Evolutionary conservation across 1,284 basidiomycete species (phyloP), one percentile per base, ranked within the genome.

Genomic region (Ustilago hordei): DNA sequence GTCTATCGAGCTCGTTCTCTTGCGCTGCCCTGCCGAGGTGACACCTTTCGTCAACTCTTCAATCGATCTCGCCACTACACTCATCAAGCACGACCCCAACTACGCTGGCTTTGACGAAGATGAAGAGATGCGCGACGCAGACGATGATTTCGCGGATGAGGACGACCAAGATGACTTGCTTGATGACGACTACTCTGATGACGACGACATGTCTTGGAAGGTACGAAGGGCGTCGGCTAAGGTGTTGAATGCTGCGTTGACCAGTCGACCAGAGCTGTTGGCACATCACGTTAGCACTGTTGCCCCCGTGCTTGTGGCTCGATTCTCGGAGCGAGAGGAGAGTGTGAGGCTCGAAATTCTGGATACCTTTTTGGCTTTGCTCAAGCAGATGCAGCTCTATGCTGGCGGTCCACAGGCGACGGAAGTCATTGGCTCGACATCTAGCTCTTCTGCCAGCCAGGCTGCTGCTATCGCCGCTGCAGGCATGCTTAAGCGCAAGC

Each of bases 171-270:
- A 91, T 19, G 93, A 93, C 78, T 91, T 93, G 17, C 48, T 81
- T 39, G 69, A 78, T 55, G 80, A 84, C 23, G 75, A 78, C 39
- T 98, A 98, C 86, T 95, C 94, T 8, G 96, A 99, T 81, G 96
- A 99, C 78, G 97, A 99, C 84, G 97, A 99, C 85, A 93, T 94
- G n/a, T 98, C 95, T 0, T 99, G 98, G 91, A 98, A 98, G 87
- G 95, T 98, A 70, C 92, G 97, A 69, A 91, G 96, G 60, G 92
- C 94, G 4, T 92, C 97, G 5, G 95, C 95, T 31, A 98, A 98
- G 85, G 89, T 98, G 2, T 89, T 99, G 13, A 89, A 91, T 13
- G 92, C 93, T 1, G 89, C 97, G 55, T 92, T 98, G 75, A 91
- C 90, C 15, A 96, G 95, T 5, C 92, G 95, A 12, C 92, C 94